Base-by-base conservation (phyloP, 1,284 basidiomycete species). In the Tremellales sp. region DNA sequence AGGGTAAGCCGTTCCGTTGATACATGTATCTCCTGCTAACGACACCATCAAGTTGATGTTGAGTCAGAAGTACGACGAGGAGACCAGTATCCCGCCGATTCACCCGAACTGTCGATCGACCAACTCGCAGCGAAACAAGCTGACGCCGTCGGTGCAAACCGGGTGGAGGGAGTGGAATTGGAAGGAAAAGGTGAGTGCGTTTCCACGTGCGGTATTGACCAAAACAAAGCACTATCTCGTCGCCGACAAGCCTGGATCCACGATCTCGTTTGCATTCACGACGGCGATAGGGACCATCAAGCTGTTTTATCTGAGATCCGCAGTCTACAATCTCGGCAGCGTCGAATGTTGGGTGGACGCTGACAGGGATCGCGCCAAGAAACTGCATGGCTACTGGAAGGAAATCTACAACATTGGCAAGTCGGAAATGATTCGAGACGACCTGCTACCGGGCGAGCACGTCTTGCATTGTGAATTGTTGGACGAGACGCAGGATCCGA, bases 161-260 rank as follows among this genome's bases (percentile, higher is more conserved):
- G 68, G 68, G 21, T 72, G 68, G 63, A 49, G 54, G 21, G 39
- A 59, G 9, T 70, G 63, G 65, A 51, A 52, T 10, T 71, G 66
- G 66, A 57, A 65, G 29, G 54, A 63, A 39, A 66, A 66, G 41
- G 51, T 53, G 27, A 39, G 43, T 32, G 10, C 22, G 2, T 1
- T 35, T 4, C n/a, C 22, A 16, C 3, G 19, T 31, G 29, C n/a
- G n/a, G n/a, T n/a, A 5, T 5, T 13, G 40, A n/a, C n/a, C 47
- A 21, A 51, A 26, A 12, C 22, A 8, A 16, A 58, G 49, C 47
- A 51, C 24, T 72, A 72, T 52, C 43, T 67, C 14, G 46, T 67
- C 5, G 56, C 67, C 19, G 59, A 64, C 41, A 33, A 53, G 35
- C 65, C 65, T 1, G 67, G 67, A 18, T 57, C 67, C 24, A 58